phyloP scores from a whole-genome alignment of 2,329 filamentous ascomycete genomes.

The Gnomoniopsis sp. region DNA sequence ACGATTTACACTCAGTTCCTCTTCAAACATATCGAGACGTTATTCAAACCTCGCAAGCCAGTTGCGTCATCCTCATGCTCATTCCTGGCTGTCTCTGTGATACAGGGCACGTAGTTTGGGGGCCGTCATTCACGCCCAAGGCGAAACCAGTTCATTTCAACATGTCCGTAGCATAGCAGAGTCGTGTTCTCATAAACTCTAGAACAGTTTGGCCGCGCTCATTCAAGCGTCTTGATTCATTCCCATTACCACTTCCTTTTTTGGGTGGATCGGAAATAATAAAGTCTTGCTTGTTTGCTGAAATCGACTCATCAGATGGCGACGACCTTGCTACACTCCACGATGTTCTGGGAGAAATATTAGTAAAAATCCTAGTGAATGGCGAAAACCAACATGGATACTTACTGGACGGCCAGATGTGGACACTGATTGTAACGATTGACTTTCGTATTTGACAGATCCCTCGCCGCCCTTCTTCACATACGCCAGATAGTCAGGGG shows the following conservation, averaged over 20 bases:
- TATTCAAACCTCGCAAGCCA: too few relatives aligned
- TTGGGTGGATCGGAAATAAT: too few relatives aligned
- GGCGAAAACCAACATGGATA: not conserved
- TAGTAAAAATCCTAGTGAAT: not conserved
- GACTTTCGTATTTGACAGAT: conserved; percentile 25
- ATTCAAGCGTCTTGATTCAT: not conserved
- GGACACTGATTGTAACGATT: conserved; percentile 9
- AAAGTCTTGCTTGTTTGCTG: too few relatives aligned
- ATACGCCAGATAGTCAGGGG: conserved; percentile 40
- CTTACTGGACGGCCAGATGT: conserved; percentile 7
- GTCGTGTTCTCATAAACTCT: not conserved
- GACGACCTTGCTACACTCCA: not conserved
- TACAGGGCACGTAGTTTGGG: too few relatives aligned
- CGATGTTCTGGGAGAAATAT: not conserved
- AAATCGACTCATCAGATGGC: not conserved
- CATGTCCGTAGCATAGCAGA: too few relatives aligned
- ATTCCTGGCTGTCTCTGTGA: too few relatives aligned
- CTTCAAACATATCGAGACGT: too few relatives aligned
- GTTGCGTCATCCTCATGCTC: too few relatives aligned
- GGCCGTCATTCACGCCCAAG: not conserved
- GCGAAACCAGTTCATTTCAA: too few relatives aligned
- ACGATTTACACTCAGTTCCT: too few relatives aligned
- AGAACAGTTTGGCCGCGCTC: not conserved
- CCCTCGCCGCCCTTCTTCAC: conserved; percentile 26
- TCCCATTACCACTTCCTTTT: too few relatives aligned